Evolutionary conservation across 169 alveolate genomes (phyloP), one percentile per base, ranked within the genome.

Genomic region (Plasmodium adleri): DNA sequence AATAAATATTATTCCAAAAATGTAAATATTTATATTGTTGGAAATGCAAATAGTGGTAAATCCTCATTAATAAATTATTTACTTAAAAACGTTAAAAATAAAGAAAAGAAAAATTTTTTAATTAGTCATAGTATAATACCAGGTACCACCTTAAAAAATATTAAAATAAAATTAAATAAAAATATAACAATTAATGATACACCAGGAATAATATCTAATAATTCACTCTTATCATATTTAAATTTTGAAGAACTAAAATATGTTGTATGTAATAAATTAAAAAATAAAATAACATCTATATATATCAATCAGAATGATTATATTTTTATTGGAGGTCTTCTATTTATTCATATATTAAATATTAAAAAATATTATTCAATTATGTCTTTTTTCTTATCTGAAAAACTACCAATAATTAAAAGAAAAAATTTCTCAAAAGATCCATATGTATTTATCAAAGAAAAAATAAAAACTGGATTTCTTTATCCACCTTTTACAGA

Each of bases 171-270:
- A 73, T 72, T 91, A 59, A 94, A 92, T 3, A 75, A 86, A 2
- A 73, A 88, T 17, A 66, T 91, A 83, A 92, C 93, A 17, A 75
- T 94, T 45, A 92, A 73, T 47, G 96, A 94, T 87, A 94, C 96
- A 6, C 96, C 96, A 2, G 96, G 96, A 17, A 94, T 94, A 13
- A 92, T 94, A 32, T 88, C 94, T 2, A 72, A 87, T 26, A 72
- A 91, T 50, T 88, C 96, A 7, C 20, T 94, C 50, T 88, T 93
- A 8, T 92, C 95, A 9, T 67, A 91, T 52, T 72, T 94, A n/a
- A 90, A 91, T 62, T 74, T 67, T 66, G 72, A 68, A 13, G 93
- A 94, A 60, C 22, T 94, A 75, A 86, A 86, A 86, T 72, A 86
- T 63, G 88, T 86, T 66, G 92, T 86, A 2, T 86, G 92, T 52